Base-by-base conservation (phyloP, 2,329 filamentous ascomycete genomes). In the Diplodia intermedia region DNA sequence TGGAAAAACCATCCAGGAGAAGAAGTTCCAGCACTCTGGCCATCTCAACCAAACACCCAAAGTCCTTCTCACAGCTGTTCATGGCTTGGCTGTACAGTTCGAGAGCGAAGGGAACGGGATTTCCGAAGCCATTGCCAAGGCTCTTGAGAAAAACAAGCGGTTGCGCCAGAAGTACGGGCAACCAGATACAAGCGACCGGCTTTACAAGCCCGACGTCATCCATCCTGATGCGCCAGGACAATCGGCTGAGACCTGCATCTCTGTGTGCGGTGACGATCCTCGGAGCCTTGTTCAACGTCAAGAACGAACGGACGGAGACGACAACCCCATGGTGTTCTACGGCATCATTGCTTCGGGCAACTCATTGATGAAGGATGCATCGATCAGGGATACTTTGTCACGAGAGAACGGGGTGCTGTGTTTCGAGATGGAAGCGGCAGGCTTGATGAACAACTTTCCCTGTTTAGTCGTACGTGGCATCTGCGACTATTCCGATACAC, bases 281-380 rank as follows among this genome's bases (percentile, higher is more conserved):
- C 18, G n/a, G 7, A 47, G n/a, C 1, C 43, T 47, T 18, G 43
- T 47, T 9, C 5, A 7, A 8, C 43, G 43, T 12, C 43, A 0
- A 18, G 18, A n/a, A 11, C 38, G 26, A 20, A 11, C 8, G 2
- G n/a, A 6, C 1, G 6, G 18, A 8, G 49, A 55, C 0, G 53
- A 66, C 40, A 29, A 50, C 6, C 52, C 63, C 2, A 26, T 7
- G 3, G 31, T 76, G 0, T 72, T 75, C 54, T 71, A 72, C 12
- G 73, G 74, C 9, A 67, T 68, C 6, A 74, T 75, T 49, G 74
- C 72, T 3, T 75, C 73, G 0, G 73, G 60, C 4, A 69, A 76
- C n/a, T 6, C 57, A 14, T 55, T 74, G 3, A 70, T 76, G 57
- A 73, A 73, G 61, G 68, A 73, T 12, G 68, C 65, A 2, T 14